Evolutionary conservation across 1,139 yeast genomes (phyloP), one percentile per base, ranked within the genome.

Genomic region (Magnusiomyces paraingens): DNA sequence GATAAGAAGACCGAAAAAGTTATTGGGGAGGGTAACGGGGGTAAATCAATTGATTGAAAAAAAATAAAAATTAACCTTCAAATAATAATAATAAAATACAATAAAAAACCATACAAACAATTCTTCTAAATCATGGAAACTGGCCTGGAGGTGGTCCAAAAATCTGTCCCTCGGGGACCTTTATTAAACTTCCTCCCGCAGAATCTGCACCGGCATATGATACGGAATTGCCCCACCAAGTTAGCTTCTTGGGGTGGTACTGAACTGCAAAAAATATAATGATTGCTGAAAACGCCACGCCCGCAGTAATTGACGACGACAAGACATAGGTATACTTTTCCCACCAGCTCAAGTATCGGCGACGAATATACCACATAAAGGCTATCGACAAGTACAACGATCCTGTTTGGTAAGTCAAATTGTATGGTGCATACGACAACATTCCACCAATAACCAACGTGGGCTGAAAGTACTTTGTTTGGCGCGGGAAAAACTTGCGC

Each of bases 261-360:
- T 78, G 81, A 8, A 81, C 80, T 1, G 82, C 74, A 62, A 82
- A 79, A 67, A 82, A 74, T 43, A 81, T 78, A 52, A 81, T 64
- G 35, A 66, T 57, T 8, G 66, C 66, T 12, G 67, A 55, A 44
- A 66, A 58, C 26, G 68, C 69, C 11, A 62, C 58, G 12, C 85
- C 86, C 2, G 84, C 80, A 26, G 79, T 78, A 18, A 81, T 69
- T 1, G 79, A 85, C 57, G 82, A 78, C 41, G 61, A 59, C 78
- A 67, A 67, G 76, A 73, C 49, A 85, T 57, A 74, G 85, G 55
- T 83, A 89, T 73, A 86, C 94, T 57, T 76, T 86, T 62, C 82
- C 90, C 55, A 93, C 94, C 72, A 79, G 26, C 17, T 35, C 39
- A 35, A n/a, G 48, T 48, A 52, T 57, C 65, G 66, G 54, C 67